phyloP scores from a whole-genome alignment of 169 alveolate species.

The Plasmodium coatneyi region DNA sequence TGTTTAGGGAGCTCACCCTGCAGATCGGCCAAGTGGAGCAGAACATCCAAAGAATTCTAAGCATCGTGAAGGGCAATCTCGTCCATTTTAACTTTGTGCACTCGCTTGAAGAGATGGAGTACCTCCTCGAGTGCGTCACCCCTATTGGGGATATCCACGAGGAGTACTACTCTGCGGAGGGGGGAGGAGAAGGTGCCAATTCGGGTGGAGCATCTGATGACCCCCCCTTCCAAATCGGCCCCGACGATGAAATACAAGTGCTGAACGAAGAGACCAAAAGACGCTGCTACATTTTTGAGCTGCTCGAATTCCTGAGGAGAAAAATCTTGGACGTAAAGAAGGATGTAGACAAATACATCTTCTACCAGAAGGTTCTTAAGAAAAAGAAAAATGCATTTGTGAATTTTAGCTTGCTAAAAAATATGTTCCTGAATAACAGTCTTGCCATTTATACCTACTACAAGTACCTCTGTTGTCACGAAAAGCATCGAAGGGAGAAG shows the following conservation, averaged over 20 bases:
- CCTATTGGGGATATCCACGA: slow-evolving; percentile 16
- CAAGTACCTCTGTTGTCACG: slow-evolving; percentile 14
- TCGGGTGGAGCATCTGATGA: not conserved
- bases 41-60: not conserved
- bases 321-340: slow-evolving; percentile 22
- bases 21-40: slow-evolving; percentile 19
- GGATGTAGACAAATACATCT: slow-evolving; percentile 49
- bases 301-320: slow-evolving; percentile 24
- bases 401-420: slow-evolving; percentile 24
- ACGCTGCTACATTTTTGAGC: slow-evolving; percentile 14
- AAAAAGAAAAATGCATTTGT: slow-evolving; percentile 52
- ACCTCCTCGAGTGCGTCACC: not conserved
- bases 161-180: not conserved
- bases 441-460: slow-evolving; percentile 38
- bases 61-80: not conserved
- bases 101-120: not conserved
- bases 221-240: not conserved
- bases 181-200: not conserved
- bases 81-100: not conserved
- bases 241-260: not conserved
- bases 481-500: not conserved
- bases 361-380: slow-evolving; percentile 32
- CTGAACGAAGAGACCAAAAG: not conserved
- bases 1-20: slow-evolving; percentile 1
- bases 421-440: slow-evolving; percentile 58